These are phyloP conservation scores for Entomortierella chlamydospora DNA, from an alignment of 192 early-diverging fungal genomes.

Conservation along the genomic window DNA sequence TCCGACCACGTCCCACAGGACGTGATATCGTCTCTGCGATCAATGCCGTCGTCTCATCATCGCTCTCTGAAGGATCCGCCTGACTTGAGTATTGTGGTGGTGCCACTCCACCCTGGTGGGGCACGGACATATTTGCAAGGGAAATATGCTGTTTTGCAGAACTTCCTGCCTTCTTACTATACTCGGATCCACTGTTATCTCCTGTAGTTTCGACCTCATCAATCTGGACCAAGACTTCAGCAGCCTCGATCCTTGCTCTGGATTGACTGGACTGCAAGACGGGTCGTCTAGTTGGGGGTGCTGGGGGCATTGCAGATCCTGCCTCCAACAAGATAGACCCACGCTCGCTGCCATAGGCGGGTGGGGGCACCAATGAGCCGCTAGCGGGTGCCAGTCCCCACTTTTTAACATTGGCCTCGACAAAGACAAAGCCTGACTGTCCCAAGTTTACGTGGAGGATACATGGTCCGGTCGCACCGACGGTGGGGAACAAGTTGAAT, in stretches of 20 bases:
- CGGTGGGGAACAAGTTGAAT: slow-evolving; percentile 75
- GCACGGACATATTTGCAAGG: slow-evolving; percentile 33
- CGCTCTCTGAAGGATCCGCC: slow-evolving; percentile 9
- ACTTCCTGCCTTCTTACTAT: neutral
- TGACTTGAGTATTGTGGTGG: slow-evolving; percentile 40
- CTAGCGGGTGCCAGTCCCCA: slow-evolving; percentile 82
- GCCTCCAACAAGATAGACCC: slow-evolving; percentile 73
- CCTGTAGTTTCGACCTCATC: slow-evolving; percentile 13
- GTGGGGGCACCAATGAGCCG: slow-evolving; percentile 80
- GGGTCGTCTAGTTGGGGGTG: slow-evolving; percentile 18
- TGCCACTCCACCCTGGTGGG: neutral
- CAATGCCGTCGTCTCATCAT: slow-evolving; percentile 35
- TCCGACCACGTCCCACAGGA: slow-evolving; percentile 29
- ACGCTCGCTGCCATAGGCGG: slow-evolving; percentile 80
- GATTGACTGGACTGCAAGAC: slow-evolving; percentile 40
- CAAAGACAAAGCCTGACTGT: slow-evolving; percentile 85
- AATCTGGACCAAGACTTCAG: slow-evolving; percentile 39
- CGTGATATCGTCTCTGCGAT: slow-evolving; percentile 36
- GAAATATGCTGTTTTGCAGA: slow-evolving; percentile 25
- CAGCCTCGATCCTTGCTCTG: slow-evolving; percentile 31
- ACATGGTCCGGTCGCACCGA: slow-evolving; percentile 72
- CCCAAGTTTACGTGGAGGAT: slow-evolving; percentile 77
- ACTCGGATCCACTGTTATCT: neutral
- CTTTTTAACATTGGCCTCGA: slow-evolving; percentile 87
- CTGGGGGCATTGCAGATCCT: slow-evolving; percentile 6